Conservation (phyloP, 768 basidiomycete genomes). For the Heimioporus sp. region DNA sequence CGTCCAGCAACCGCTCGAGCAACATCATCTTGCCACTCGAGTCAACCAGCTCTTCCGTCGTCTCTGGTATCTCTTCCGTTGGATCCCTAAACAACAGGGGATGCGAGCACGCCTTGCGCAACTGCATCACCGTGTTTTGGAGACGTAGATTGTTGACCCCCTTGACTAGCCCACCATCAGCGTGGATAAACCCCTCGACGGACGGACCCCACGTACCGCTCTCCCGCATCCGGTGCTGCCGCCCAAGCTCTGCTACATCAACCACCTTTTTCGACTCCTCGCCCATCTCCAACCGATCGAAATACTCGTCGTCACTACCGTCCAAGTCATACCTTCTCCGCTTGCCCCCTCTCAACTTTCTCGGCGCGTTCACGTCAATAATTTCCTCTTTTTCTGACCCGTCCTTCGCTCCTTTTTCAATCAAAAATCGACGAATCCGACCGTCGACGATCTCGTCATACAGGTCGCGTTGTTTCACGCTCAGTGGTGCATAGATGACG, state of each 20-base stretch:
- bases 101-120: constrained; percentile 94
- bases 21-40: constrained; percentile 98
- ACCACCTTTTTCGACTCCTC: constrained; percentile 35
- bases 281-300: constrained; percentile 54
- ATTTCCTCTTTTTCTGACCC: constrained; percentile 17
- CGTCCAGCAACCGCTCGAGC: constrained; percentile 81
- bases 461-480: constrained; percentile 74
- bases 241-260: constrained; percentile 51
- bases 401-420: constrained; percentile 33
- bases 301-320: constrained; percentile 62
- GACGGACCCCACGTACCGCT: constrained; percentile 48
- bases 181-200: not conserved
- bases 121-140: constrained; percentile 95
- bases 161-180: constrained; percentile 52
- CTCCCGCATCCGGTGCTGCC: constrained; percentile 55
- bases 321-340: constrained; percentile 54
- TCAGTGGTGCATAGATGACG: constrained; percentile 88
- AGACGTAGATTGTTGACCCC: constrained; percentile 90
- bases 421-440: constrained; percentile 62
- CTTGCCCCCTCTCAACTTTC: constrained; percentile 35
- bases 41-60: constrained; percentile 80
- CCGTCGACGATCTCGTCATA: constrained; percentile 80
- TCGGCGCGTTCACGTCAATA: constrained; percentile 32
- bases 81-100: constrained; percentile 76
- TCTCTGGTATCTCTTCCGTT: constrained; percentile 35